phyloP scores from a whole-genome alignment of 2,329 filamentous ascomycete genomes.

The Phoma sp. region DNA sequence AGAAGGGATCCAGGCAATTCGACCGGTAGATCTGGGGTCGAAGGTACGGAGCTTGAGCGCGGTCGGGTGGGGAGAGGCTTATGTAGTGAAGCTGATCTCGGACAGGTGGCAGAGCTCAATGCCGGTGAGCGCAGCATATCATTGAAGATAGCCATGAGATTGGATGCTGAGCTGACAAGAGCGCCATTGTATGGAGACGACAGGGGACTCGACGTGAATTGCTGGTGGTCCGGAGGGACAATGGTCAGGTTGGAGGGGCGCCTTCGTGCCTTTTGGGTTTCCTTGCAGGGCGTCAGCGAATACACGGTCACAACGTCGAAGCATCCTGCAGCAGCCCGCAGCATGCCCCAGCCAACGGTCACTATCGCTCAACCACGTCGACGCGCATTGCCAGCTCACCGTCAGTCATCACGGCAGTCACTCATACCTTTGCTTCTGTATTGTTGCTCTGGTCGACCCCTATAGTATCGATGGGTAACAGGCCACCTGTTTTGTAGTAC shows the following conservation, averaged over 20 bases:
- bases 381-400: conserved; percentile 43
- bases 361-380: conserved; percentile 38
- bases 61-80: conserved; percentile 49
- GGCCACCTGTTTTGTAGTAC: conserved; percentile 48
- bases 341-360: conserved; percentile 30
- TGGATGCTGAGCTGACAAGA: conserved; percentile 40
- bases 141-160: conserved; percentile 52
- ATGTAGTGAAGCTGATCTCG: conserved; percentile 40
- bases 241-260: conserved; percentile 43
- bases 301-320: conserved; percentile 40
- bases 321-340: conserved; percentile 32
- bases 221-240: conserved; percentile 32
- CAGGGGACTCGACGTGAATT: conserved; percentile 32
- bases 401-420: conserved; percentile 3
- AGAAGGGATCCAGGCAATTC: conserved; percentile 41
- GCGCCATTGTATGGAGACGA: conserved; percentile 40
- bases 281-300: conserved; percentile 44
- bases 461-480: conserved; percentile 39
- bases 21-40: conserved; percentile 45
- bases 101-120: conserved; percentile 39
- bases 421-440: conserved; percentile 43
- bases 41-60: conserved; percentile 51
- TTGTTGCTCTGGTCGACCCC: conserved; percentile 15
- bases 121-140: conserved; percentile 53
- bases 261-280: conserved; percentile 28